Evolutionary conservation across 129 eudicot genomes (phyloP), one percentile per base, ranked within the genome.

Genomic region (Pulicaria dysenterica): DNA sequence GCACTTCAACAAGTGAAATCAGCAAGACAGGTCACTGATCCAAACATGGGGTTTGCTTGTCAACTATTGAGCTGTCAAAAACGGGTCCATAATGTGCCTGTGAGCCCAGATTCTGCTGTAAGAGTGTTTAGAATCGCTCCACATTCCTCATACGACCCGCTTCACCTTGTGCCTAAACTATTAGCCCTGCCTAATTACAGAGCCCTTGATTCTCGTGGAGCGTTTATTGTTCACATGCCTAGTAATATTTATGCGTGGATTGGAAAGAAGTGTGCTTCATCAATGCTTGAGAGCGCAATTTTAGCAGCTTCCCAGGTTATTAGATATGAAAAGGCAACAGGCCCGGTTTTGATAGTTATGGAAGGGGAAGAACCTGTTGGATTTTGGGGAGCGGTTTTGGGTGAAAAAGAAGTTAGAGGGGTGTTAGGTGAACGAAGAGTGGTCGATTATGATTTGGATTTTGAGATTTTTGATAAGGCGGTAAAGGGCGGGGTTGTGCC

Each of bases 51-150:
- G 39, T 86, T 89, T 72, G 91, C 96, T 45, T 86, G 87, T 81
- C 96, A 89, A 67, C 81, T 89, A 4, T 74, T 89, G 79, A 89
- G 81, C 58, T 89, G 96, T 64, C 92, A 89, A 80, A 89, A 86
- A 19, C 77, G 96, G 45, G 91, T 86, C 13, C 91, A 85, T 67
- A 91, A 87, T 4, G 40, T 61, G 34, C 96, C 91, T 13, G 70
- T 83, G 34, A 89, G 91, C 75, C 96, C 96, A 0, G 83, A 42
- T 69, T 86, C 96, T 5, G 70, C 79, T 46, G 55, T 89, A 6
- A 83, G 89, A 83, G 81, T 89, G 89, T 83, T 81, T 31, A 69
- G 96, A n/a, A 83, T 89, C 89, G 89, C 89, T 5, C 96, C 96
- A 54, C 96, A 89, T 57, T 86, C 91, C 41, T 81, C 87, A 1